A percentile compares a stretch with the other conserved stretches of the same genome.
These are phyloP conservation scores for Komagataella pseudopastoris DNA, from an alignment of 805 yeast genomes.

Conservation along the genomic window DNA sequence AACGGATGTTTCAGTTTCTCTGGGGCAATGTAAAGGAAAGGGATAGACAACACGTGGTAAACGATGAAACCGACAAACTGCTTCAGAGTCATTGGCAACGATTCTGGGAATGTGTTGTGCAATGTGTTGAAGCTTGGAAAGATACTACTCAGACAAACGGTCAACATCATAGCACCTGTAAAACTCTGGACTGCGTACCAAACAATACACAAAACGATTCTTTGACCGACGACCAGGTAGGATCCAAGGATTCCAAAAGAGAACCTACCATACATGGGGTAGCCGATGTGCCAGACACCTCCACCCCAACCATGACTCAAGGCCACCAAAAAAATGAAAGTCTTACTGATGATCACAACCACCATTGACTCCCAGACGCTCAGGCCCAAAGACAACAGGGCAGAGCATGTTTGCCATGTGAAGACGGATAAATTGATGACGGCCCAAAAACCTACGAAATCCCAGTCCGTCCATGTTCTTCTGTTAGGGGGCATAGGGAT, in stretches of 20 bases:
- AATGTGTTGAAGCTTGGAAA: slow-evolving; percentile 23
- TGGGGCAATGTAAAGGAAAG: slow-evolving; percentile 28
- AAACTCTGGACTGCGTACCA: slow-evolving; percentile 33
- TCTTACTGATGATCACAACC: slow-evolving; percentile 30
- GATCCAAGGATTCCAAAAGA: slow-evolving; percentile 35
- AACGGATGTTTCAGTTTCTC: slow-evolving; percentile 16
- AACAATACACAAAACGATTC: slow-evolving; percentile 29
- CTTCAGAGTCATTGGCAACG: slow-evolving; percentile 24
- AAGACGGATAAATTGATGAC: slow-evolving; percentile 13
- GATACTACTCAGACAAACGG: slow-evolving; percentile 23
- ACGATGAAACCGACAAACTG: slow-evolving; percentile 28
- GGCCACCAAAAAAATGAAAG: slow-evolving; percentile 27
- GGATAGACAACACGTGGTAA: slow-evolving; percentile 29
- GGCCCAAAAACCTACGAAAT: slow-evolving; percentile 28
- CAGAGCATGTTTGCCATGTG: slow-evolving; percentile 27
- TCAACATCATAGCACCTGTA: slow-evolving; percentile 30
- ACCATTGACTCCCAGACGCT: slow-evolving; percentile 32
- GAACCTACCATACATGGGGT: slow-evolving; percentile 27
- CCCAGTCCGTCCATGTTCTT: slow-evolving; percentile 31
- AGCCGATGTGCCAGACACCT: slow-evolving; percentile 34
- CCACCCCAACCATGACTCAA: slow-evolving; percentile 35
- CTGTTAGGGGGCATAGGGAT: slow-evolving; percentile 29
- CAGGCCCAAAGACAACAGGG: slow-evolving; percentile 29
- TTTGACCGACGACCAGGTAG: slow-evolving; percentile 25
- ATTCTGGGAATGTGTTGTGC: slow-evolving; percentile 23